phyloP scores from a whole-genome alignment of 1,284 basidiomycete species.

The Fomes fomentarius region DNA sequence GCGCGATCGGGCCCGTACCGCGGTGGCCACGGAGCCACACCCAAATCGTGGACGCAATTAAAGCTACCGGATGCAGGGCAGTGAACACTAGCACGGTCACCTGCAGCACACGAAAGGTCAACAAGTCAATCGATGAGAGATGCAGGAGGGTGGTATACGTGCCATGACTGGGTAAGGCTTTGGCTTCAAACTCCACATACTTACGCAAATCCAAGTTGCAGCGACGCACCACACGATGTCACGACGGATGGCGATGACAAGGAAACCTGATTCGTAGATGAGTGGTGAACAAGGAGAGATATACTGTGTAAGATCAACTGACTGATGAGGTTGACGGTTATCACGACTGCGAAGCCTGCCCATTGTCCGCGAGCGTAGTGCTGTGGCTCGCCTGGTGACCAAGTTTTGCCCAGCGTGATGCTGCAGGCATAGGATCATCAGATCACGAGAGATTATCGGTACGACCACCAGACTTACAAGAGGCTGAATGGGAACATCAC shows the following conservation, averaged over 20 bases:
- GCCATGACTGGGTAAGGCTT: slow-evolving; percentile 68
- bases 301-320: neutral
- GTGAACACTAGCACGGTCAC: slow-evolving; percentile 63
- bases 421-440: slow-evolving; percentile 37
- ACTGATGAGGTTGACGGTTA: slow-evolving; percentile 58
- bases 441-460: neutral
- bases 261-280: slow-evolving; percentile 39
- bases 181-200: slow-evolving; percentile 60
- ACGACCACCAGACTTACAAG: slow-evolving; percentile 43
- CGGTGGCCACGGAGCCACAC: slow-evolving; percentile 35
- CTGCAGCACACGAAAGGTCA: slow-evolving; percentile 37
- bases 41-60: slow-evolving; percentile 46
- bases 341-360: slow-evolving; percentile 63
- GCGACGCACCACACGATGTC: slow-evolving; percentile 76
- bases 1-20: slow-evolving; percentile 42
- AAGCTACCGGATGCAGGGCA: slow-evolving; percentile 56
- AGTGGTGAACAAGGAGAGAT: neutral
- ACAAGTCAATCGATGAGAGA: neutral
- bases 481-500: slow-evolving; percentile 53
- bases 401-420: slow-evolving; percentile 54
- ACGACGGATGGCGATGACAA: slow-evolving; percentile 55
- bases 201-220: slow-evolving; percentile 69
- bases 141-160: slow-evolving; percentile 29
- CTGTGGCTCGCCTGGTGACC: slow-evolving; percentile 42
- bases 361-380: slow-evolving; percentile 58